Evolutionary conservation across 441 rosid genomes (phyloP).

Genomic region (Sinapis alba): DNA sequence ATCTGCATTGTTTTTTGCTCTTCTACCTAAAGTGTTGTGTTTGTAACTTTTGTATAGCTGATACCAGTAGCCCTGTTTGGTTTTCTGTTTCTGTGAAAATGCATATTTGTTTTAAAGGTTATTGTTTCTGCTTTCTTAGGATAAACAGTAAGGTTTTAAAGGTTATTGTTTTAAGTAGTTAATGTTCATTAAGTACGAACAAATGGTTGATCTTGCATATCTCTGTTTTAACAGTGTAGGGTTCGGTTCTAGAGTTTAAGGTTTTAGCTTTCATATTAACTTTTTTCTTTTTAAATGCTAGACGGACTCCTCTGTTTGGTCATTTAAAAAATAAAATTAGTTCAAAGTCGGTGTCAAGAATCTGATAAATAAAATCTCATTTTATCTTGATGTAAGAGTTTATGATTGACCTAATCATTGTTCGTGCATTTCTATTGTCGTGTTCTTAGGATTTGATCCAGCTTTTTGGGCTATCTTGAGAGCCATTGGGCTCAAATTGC

Average conservation of each 20-base stretch:
- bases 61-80: neutral
- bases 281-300: neutral
- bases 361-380: neutral
- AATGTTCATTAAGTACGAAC: neutral
- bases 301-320: neutral
- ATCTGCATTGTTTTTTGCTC: neutral
- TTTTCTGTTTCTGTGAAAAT: neutral
- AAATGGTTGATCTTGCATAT: neutral
- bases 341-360: neutral
- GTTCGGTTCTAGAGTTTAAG: neutral
- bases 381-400: neutral
- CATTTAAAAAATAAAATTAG: neutral
- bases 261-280: neutral
- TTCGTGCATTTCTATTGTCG: neutral
- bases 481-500: constrained; percentile 8
- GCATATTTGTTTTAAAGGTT: neutral
- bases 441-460: constrained; percentile 24
- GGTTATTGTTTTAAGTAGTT: too few relatives aligned
- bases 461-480: neutral
- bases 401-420: constrained; percentile 9
- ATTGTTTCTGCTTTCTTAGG: neutral
- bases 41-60: neutral
- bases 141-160: neutral
- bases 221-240: neutral
- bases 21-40: neutral